Conservation (phyloP, 2,329 filamentous ascomycete genomes). For the Monosporascus cannonballus region DNA sequence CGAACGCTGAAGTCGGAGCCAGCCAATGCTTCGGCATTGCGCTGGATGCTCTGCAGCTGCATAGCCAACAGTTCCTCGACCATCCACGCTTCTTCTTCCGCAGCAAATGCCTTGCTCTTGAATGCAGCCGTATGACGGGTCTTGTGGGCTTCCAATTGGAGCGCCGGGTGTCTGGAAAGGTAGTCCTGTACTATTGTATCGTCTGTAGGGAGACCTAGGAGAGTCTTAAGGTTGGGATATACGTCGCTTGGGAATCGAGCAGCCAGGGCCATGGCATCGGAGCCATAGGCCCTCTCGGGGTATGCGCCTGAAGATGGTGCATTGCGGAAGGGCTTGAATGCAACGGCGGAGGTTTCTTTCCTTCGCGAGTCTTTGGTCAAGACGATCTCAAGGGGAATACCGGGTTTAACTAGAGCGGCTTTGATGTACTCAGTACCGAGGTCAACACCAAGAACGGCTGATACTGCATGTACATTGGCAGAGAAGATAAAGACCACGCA, state of each 20-base stretch:
- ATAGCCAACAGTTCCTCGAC: constrained; percentile 94
- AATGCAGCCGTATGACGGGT: constrained; percentile 70
- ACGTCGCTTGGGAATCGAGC: constrained; percentile 88
- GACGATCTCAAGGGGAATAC: constrained; percentile 95
- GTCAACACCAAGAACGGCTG: constrained; percentile 86
- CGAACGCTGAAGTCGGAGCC: constrained; percentile 68
- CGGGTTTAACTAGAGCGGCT: constrained; percentile 90
- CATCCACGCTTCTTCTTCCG: constrained; percentile 61
- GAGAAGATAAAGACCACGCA: constrained; percentile 37
- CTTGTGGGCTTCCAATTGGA: constrained; percentile 59
- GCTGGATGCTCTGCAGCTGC: constrained; percentile 86
- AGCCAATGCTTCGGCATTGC: constrained; percentile 79
- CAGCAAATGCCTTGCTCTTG: constrained; percentile 63
- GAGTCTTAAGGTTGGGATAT: constrained; percentile 86
- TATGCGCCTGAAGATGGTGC: constrained; percentile 59
- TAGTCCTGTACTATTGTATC: constrained; percentile 64
- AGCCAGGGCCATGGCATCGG: constrained; percentile 81
- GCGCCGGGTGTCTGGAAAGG: constrained; percentile 66
- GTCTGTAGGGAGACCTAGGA: constrained; percentile 68
- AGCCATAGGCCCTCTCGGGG: constrained; percentile 87
- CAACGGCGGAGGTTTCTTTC: constrained; percentile 86
- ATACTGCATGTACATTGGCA: constrained; percentile 44
- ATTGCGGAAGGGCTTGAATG: constrained; percentile 80
- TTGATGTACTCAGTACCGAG: constrained; percentile 97
- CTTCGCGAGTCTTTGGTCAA: constrained; percentile 95